These are phyloP conservation scores for Sparassis latifolia DNA, from an alignment of 1,284 basidiomycete species.

Conservation along the genomic window DNA sequence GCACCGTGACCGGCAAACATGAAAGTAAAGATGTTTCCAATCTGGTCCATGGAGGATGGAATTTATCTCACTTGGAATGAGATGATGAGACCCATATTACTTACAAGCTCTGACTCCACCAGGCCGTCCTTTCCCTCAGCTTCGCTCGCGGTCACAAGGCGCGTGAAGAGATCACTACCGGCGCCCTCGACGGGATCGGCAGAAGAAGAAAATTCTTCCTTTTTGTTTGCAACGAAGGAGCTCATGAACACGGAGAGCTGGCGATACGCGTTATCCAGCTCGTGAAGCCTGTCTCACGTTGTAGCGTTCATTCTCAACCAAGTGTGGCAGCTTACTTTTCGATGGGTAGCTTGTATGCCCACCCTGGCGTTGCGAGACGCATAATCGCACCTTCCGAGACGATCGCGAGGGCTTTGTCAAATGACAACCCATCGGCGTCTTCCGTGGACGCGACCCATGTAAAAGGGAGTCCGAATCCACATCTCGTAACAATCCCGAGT, in stretches of 20 bases:
- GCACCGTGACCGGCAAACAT: conserved; percentile 32
- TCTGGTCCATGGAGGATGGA: too few species aligned
- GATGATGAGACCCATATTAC: not conserved
- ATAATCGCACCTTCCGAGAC: not conserved
- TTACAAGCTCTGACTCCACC: conserved; percentile 22
- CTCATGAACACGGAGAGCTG: not conserved
- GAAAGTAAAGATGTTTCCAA: conserved; percentile 42
- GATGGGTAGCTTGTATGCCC: not conserved
- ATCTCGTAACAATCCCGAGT: not conserved
- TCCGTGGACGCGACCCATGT: not conserved
- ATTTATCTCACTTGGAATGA: too few species aligned
- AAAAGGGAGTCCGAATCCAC: not conserved
- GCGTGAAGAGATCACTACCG: conserved; percentile 36
- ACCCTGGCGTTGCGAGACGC: not conserved
- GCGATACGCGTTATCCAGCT: not conserved
- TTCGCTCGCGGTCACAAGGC: conserved; percentile 45
- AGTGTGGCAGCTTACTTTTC: not conserved
- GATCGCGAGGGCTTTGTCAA: not conserved
- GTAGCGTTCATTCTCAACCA: not conserved
- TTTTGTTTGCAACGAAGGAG: not conserved
- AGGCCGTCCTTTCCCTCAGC: conserved; percentile 35
- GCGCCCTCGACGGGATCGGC: conserved; percentile 1
- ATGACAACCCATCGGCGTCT: not conserved
- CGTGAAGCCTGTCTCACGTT: not conserved
- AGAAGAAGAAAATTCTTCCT: not conserved